A percentile compares a stretch with the other conserved stretches of the same genome.
Evolutionary conservation across 768 basidiomycete genomes (phyloP).

Genomic region (Boletus sp.): DNA sequence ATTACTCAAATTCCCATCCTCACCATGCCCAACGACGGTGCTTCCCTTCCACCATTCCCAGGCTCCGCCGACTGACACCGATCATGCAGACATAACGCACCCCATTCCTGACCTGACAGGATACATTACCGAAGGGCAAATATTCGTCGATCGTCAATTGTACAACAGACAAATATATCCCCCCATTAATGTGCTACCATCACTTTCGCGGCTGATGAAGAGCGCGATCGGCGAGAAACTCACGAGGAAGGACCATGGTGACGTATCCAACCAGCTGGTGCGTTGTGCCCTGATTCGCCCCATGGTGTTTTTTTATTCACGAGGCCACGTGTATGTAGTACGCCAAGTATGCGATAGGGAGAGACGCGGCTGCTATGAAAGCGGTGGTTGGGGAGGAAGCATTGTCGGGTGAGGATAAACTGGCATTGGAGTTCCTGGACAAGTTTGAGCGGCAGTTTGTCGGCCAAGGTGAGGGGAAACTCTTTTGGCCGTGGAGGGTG

Average conservation of each 20-base stretch:
- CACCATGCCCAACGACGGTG: constrained; percentile 99
- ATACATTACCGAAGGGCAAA: constrained; percentile 99
- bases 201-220: constrained; percentile 99
- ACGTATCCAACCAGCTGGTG: constrained; percentile 98
- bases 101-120: constrained; percentile 99
- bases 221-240: constrained; percentile 97
- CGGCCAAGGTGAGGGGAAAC: constrained; percentile 68
- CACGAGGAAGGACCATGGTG: constrained; percentile 97
- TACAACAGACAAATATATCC: constrained; percentile 98
- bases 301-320: constrained; percentile 13
- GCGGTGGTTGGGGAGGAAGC: constrained; percentile 99
- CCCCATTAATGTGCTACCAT: constrained; percentile 98
- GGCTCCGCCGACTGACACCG: constrained; percentile 25
- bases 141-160: constrained; percentile 96
- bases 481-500: accelerated
- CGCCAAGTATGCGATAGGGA: constrained; percentile 96
- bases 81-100: constrained; percentile 90
- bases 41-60: constrained; percentile 29
- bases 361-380: constrained; percentile 98
- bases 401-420: constrained; percentile 89
- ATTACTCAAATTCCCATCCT: constrained; percentile 99
- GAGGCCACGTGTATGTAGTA: constrained; percentile 56
- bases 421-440: constrained; percentile 95
- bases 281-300: constrained; percentile 35
- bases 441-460: constrained; percentile 98